A percentile compares a stretch with the other conserved stretches of the same genome.
Conservation (phyloP, 345 rosid species). For the Kandelia obovata region DNA sequence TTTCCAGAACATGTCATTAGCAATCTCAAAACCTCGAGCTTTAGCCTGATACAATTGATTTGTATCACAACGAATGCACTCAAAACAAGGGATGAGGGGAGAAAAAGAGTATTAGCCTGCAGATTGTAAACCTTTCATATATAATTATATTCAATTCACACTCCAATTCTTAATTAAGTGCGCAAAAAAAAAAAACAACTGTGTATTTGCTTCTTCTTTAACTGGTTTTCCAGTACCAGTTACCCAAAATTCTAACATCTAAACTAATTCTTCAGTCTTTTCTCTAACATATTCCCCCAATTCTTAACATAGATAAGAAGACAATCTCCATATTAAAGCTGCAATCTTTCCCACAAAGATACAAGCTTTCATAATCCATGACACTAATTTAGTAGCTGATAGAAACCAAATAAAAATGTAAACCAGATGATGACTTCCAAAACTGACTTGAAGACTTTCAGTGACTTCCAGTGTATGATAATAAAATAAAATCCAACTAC, state of each 20-base stretch:
- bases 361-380: too few relatives aligned
- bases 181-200: too few relatives aligned
- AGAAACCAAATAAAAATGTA: too few relatives aligned
- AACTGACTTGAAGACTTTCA: too few relatives aligned
- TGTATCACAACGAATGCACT: background rate
- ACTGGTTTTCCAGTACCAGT: background rate
- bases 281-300: background rate
- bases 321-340: background rate
- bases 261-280: background rate
- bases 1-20: slow-evolving; percentile 78
- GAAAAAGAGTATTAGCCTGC: too few relatives aligned
- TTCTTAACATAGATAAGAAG: background rate
- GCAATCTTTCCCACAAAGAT: background rate
- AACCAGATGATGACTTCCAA: too few relatives aligned
- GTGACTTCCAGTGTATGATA: too few relatives aligned
- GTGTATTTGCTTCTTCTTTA: background rate
- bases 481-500: too few relatives aligned
- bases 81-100: background rate
- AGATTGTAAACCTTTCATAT: too few relatives aligned
- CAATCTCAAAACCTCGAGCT: slow-evolving; percentile 52
- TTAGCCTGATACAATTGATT: slow-evolving; percentile 25
- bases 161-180: too few relatives aligned
- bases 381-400: too few relatives aligned
- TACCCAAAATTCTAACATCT: background rate
- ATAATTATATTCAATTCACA: too few relatives aligned